Conservation (phyloP, 495 filamentous ascomycete genomes). For the Friedmanniomyces simplex region DNA sequence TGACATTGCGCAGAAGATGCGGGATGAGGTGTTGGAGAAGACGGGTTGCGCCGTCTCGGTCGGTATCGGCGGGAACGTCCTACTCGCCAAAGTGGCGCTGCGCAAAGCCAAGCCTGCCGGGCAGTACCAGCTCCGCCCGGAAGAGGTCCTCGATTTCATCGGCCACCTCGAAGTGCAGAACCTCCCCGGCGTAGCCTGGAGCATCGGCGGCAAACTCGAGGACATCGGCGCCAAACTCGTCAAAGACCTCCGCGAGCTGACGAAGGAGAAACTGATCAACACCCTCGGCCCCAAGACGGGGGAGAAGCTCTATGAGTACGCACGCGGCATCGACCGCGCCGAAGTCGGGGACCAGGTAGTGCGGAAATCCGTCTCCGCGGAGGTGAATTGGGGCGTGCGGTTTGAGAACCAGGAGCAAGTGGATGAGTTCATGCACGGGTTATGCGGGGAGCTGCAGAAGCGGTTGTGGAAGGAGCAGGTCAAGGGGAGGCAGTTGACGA, state of each 20-base stretch:
- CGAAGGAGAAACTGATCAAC: conserved; percentile 62
- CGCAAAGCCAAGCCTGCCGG: conserved; percentile 92
- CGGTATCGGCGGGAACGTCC: conserved; percentile 86
- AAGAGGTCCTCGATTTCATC: conserved; percentile 66
- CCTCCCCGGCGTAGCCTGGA: conserved; percentile 81
- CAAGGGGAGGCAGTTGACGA: conserved; percentile 74
- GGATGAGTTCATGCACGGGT: conserved; percentile 74
- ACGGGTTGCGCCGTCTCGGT: conserved; percentile 84
- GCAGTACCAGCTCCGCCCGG: conserved; percentile 74
- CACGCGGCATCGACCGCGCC: conserved; percentile 73
- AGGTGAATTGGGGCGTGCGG: conserved; percentile 96
- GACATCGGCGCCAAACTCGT: conserved; percentile 76
- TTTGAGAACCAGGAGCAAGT: conserved; percentile 83
- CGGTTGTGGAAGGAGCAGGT: conserved; percentile 71
- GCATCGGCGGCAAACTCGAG: conserved; percentile 71
- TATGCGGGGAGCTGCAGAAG: conserved; percentile 73
- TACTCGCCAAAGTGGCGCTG: conserved; percentile 82
- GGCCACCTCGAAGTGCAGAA: conserved; percentile 63
- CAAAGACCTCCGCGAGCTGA: conserved; percentile 63
- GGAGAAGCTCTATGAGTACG: conserved; percentile 81
- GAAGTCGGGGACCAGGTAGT: conserved; percentile 75
- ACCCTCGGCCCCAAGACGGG: conserved; percentile 84
- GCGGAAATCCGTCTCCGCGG: conserved; percentile 86
- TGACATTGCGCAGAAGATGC: conserved; percentile 55
- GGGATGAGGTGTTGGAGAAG: conserved; percentile 55